These are phyloP conservation scores for Phoma herbarum DNA, from an alignment of 2,329 filamentous ascomycete species.

Conservation along the genomic window DNA sequence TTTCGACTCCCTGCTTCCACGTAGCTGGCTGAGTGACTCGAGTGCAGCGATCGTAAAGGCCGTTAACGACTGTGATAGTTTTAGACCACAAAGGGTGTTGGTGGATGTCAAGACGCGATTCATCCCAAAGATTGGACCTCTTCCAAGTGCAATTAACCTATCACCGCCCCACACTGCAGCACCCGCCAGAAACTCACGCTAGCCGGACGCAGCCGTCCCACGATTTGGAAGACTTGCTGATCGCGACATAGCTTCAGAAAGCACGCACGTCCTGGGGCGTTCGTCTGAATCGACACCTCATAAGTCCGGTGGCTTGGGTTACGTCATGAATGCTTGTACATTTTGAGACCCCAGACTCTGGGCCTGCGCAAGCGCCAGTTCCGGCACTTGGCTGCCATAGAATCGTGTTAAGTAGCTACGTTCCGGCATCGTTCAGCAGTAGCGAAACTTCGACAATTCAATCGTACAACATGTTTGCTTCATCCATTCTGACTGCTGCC, in stretches of 20 bases:
- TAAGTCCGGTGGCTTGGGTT: constrained; percentile 4
- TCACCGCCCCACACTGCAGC: not conserved
- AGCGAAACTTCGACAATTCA: not conserved
- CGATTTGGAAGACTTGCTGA: not conserved
- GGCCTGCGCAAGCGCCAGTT: constrained; percentile 10
- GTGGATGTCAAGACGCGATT: not conserved
- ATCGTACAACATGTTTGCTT: constrained; percentile 26
- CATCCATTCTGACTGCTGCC: constrained; percentile 22
- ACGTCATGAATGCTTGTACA: constrained; percentile 13
- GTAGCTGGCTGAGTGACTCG: not conserved
- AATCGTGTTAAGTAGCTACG: not conserved
- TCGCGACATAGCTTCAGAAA: not conserved
- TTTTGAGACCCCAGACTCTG: not conserved
- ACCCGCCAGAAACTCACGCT: not conserved
- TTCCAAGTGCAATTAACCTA: not conserved
- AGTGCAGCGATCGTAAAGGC: not conserved
- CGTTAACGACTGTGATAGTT: not conserved
- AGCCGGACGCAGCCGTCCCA: not conserved
- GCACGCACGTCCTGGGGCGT: not conserved
- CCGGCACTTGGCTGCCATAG: not conserved
- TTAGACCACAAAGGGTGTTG: not conserved
- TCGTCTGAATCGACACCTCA: constrained; percentile 3
- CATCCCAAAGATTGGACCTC: not conserved
- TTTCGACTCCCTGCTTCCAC: no score
- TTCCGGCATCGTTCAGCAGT: not conserved